Evolutionary conservation across 2,329 filamentous ascomycete genomes (phyloP).

Genomic region (Colletotrichum ledebouriae): DNA sequence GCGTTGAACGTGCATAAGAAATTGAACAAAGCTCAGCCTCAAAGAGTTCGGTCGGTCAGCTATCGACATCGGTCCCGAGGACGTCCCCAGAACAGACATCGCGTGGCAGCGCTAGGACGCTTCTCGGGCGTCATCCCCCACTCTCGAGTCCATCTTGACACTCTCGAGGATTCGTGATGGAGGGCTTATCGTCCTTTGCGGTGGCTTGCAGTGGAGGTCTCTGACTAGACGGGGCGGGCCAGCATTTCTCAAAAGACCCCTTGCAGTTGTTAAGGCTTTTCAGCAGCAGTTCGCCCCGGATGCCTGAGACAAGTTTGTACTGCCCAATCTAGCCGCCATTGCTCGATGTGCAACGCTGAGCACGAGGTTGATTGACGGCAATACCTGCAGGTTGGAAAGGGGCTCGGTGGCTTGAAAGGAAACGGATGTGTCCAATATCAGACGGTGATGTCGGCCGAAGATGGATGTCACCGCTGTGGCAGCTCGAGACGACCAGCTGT

Average conservation of each 20-base stretch:
- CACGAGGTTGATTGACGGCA: conserved; percentile 15
- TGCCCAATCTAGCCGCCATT: conserved; percentile 1
- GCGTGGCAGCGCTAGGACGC: conserved; percentile 34
- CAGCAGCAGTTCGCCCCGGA: conserved; percentile 15
- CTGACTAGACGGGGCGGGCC: conserved; percentile 12
- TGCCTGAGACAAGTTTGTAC: conserved; percentile 32
- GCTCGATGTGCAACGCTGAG: neutral
- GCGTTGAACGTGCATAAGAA: conserved; percentile 26
- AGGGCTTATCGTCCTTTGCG: conserved; percentile 25
- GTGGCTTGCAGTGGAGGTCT: conserved; percentile 30
- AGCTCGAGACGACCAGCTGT: conserved; percentile 3
- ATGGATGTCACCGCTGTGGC: conserved; percentile 10
- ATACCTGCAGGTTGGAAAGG: neutral
- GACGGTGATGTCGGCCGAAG: conserved; percentile 35
- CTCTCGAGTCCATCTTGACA: conserved; percentile 21
- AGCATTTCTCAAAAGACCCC: conserved; percentile 8
- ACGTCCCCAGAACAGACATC: neutral
- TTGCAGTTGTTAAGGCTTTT: conserved; percentile 18
- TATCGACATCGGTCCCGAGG: conserved; percentile 35
- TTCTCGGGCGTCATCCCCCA: conserved; percentile 27
- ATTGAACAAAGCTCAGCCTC: conserved; percentile 30
- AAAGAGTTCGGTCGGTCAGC: conserved; percentile 10
- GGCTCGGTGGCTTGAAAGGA: conserved; percentile 22
- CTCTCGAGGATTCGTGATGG: conserved; percentile 32
- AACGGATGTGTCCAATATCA: conserved; percentile 32